Evolutionary conservation across 2,329 filamentous ascomycete genomes (phyloP).

Genomic region (Cladobotryum protrusum): DNA sequence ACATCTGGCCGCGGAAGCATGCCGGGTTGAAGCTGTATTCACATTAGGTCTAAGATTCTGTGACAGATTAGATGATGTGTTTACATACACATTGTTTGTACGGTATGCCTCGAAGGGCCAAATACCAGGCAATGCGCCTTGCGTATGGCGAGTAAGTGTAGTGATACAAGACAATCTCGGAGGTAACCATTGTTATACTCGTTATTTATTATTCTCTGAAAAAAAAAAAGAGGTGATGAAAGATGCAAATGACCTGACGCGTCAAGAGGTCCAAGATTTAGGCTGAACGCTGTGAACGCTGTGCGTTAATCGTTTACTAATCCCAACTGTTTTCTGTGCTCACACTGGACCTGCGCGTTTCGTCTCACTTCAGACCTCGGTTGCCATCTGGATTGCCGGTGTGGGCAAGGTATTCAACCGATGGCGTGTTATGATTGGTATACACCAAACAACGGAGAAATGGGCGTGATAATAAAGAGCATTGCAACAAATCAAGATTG

Average conservation of each 20-base stretch:
- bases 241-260: too few relatives aligned
- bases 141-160: conserved; percentile 62
- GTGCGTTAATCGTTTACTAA: too few relatives aligned
- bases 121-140: conserved; percentile 59
- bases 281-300: too few relatives aligned
- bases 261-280: too few relatives aligned
- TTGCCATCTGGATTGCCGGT: conserved; percentile 4
- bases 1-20: conserved; percentile 62
- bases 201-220: neutral
- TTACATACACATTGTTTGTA: conserved; percentile 60
- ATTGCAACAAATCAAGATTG: too few relatives aligned
- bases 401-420: conserved; percentile 8
- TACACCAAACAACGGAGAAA: neutral
- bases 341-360: too few relatives aligned
- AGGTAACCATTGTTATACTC: conserved; percentile 14
- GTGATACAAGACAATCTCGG: conserved; percentile 54
- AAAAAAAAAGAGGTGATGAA: neutral
- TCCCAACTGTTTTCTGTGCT: too few relatives aligned
- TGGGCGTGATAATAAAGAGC: neutral
- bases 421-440: conserved; percentile 16
- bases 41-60: neutral
- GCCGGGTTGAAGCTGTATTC: conserved; percentile 53
- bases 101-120: conserved; percentile 57
- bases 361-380: conserved; percentile 2
- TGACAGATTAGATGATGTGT: neutral